Conservation (phyloP, 306 rosid species). For the Quercus parvula region DNA sequence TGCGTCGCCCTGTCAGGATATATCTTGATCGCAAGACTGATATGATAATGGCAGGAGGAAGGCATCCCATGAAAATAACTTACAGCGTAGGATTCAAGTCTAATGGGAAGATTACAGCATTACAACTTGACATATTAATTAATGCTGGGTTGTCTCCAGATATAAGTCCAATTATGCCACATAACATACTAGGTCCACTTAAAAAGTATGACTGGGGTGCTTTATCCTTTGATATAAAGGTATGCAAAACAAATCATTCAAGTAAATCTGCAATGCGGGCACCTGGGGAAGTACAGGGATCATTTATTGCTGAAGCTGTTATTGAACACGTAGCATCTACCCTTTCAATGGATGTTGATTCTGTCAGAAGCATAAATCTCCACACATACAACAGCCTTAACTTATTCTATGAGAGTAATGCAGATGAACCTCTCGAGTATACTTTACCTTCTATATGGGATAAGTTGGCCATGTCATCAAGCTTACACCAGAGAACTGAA, state of each 20-base stretch:
- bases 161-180: conserved; percentile 60
- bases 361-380: conserved; percentile 65
- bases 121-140: conserved; percentile 67
- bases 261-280: conserved; percentile 92
- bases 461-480: conserved; percentile 55
- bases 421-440: conserved; percentile 71
- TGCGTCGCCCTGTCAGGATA: conserved; percentile 71
- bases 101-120: conserved; percentile 80
- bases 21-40: conserved; percentile 82
- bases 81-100: conserved; percentile 82
- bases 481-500: conserved; percentile 48
- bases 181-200: conserved; percentile 39
- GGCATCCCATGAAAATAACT: conserved; percentile 92
- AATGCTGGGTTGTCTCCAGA: conserved; percentile 73
- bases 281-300: conserved; percentile 90
- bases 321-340: conserved; percentile 79
- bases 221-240: conserved; percentile 71
- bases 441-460: conserved; percentile 82
- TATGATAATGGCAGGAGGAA: conserved; percentile 93
- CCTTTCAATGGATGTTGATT: conserved; percentile 70
- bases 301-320: conserved; percentile 83
- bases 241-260: conserved; percentile 77
- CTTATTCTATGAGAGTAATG: conserved; percentile 42
- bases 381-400: conserved; percentile 67
- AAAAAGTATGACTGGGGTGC: conserved; percentile 95